Conservation (phyloP, 2,329 filamentous ascomycete genomes). For the Fusarium continuum region DNA sequence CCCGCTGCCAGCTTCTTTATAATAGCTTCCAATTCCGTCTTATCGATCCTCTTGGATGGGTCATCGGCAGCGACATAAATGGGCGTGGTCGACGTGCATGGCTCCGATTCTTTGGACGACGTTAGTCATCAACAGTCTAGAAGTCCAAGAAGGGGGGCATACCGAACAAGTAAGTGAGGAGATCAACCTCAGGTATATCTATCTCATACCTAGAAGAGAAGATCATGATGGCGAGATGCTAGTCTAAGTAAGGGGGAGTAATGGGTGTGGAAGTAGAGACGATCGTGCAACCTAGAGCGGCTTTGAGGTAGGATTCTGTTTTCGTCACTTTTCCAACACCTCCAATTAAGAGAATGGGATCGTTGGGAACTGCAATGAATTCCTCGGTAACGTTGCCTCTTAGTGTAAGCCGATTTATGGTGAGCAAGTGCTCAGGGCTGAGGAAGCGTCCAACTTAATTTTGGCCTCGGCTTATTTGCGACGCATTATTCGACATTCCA, state of each 20-base stretch:
- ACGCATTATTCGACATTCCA: background rate
- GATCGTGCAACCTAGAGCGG: too few relatives aligned
- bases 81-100: background rate
- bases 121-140: background rate
- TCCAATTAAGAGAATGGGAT: too few relatives aligned
- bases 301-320: too few relatives aligned
- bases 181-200: background rate
- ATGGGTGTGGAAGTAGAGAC: too few relatives aligned
- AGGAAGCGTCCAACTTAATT: background rate
- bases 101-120: background rate
- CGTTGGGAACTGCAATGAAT: too few relatives aligned
- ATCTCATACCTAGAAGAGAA: background rate
- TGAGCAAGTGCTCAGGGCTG: too few relatives aligned
- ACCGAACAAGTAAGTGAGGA: constrained; percentile 2
- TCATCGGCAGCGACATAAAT: background rate
- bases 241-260: too few relatives aligned
- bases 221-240: background rate
- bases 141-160: background rate
- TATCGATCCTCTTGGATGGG: background rate
- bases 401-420: too few relatives aligned
- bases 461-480: background rate
- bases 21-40: background rate
- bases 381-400: too few relatives aligned
- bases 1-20: background rate
- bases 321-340: too few relatives aligned